phyloP scores from a whole-genome alignment of 2,329 filamentous ascomycete species.

The Claviceps arundinis region DNA sequence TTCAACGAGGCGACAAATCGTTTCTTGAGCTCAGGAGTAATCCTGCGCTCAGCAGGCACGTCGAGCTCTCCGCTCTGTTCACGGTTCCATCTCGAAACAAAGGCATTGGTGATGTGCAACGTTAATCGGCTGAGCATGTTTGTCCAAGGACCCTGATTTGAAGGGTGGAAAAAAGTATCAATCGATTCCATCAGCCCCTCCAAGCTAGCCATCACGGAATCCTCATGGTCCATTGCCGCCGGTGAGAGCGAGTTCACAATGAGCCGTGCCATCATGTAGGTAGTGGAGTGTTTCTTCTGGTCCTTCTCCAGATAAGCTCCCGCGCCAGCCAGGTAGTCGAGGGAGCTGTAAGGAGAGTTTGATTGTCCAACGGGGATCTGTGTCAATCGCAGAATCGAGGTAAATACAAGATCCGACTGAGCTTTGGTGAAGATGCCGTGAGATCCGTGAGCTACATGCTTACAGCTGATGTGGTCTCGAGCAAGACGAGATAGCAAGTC shows the following conservation, averaged over 20 bases:
- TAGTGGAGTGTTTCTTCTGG: constrained; percentile 79
- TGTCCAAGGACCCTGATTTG: constrained; percentile 87
- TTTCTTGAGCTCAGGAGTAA: constrained; percentile 69
- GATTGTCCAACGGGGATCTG: constrained; percentile 96
- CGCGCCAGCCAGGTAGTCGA: constrained; percentile 73
- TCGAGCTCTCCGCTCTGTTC: constrained; percentile 89
- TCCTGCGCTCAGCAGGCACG: constrained; percentile 62
- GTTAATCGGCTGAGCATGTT: constrained; percentile 80
- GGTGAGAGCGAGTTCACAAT: constrained; percentile 89
- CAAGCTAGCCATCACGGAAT: constrained; percentile 70
- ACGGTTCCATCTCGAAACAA: constrained; percentile 94
- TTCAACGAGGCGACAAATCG: constrained; percentile 81
- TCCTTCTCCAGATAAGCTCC: constrained; percentile 85
- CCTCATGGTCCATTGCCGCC: constrained; percentile 58
- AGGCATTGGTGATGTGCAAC: constrained; percentile 87
- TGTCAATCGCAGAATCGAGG: constrained; percentile 72
- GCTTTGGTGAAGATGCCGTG: constrained; percentile 87
- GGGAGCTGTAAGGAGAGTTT: constrained; percentile 76
- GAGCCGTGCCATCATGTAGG: constrained; percentile 86
- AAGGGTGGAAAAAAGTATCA: constrained; percentile 97
- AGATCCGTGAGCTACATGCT: constrained; percentile 66
- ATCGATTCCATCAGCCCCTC: constrained; percentile 89
- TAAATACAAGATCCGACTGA: constrained; percentile 87
- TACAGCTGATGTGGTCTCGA: constrained; percentile 64
- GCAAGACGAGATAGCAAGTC: constrained; percentile 82